Evolutionary conservation across 2,329 filamentous ascomycete genomes (phyloP).

Genomic region (Colletotrichum sp.): DNA sequence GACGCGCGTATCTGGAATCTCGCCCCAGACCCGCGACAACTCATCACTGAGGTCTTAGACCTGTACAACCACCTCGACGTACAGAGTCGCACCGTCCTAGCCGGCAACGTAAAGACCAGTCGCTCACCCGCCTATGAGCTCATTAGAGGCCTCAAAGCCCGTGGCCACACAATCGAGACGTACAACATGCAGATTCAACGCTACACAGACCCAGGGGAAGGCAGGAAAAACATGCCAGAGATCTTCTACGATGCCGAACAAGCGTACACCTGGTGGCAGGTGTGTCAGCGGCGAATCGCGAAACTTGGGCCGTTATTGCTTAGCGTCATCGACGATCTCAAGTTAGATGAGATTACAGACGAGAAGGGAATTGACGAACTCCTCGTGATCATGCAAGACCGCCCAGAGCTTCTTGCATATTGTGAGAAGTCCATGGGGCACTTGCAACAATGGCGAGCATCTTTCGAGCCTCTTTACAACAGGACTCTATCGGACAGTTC

Average conservation of each 20-base stretch:
- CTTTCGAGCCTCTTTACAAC: conserved; percentile 43
- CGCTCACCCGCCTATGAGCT: conserved; percentile 10
- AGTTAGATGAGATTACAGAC: conserved; percentile 8
- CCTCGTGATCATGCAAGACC: not conserved
- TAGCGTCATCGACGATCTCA: conserved; percentile 12
- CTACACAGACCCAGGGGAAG: conserved; percentile 2
- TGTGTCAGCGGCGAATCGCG: conserved; percentile 42
- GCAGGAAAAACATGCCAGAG: conserved; percentile 34
- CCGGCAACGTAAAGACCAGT: not conserved
- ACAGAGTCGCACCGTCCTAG: conserved; percentile 17
- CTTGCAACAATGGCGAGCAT: conserved; percentile 42
- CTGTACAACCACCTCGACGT: conserved; percentile 13
- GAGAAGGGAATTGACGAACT: not conserved
- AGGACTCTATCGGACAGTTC: conserved; percentile 28
- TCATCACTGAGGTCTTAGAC: conserved; percentile 17
- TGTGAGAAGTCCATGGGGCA: not conserved
- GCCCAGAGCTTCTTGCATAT: conserved; percentile 8
- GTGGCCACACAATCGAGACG: conserved; percentile 11
- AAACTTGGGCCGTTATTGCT: conserved; percentile 21
- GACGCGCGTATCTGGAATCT: conserved; percentile 14
- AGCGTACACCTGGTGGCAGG: conserved; percentile 40
- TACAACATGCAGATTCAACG: conserved; percentile 20
- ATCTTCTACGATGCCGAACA: conserved; percentile 37
- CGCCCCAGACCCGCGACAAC: conserved; percentile 10
- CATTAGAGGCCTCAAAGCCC: conserved; percentile 3